phyloP scores from a whole-genome alignment of 176 grass and related monocot species.

The Elymus sibiricus region DNA sequence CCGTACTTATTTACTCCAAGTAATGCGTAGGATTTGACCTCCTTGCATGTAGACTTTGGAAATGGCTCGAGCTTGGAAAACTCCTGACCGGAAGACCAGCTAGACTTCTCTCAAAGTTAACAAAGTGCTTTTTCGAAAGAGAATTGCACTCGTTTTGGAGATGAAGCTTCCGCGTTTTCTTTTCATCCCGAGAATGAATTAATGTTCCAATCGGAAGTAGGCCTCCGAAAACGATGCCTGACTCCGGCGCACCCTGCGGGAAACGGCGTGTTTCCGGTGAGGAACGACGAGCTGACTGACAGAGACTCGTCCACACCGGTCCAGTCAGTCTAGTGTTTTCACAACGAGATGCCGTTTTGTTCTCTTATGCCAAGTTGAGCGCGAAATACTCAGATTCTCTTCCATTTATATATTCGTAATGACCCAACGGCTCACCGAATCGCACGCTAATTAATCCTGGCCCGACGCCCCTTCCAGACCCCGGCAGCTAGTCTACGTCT shows the following conservation, averaged over 20 bases:
- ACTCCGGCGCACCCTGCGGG: neutral
- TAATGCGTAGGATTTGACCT: neutral
- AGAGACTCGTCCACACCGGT: neutral
- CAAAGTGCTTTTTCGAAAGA: neutral
- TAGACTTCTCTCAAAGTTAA: neutral
- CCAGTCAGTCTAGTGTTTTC: constrained; percentile 30
- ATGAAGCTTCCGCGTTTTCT: neutral
- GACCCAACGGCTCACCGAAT: neutral
- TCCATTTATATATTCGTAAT: neutral
- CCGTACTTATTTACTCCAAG: neutral
- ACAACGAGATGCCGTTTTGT: constrained; percentile 3
- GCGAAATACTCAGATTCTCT: neutral
- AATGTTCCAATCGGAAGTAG: neutral
- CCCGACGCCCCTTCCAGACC: neutral
- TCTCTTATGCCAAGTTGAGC: neutral
- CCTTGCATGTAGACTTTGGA: neutral
- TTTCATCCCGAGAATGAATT: neutral
- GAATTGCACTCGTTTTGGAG: neutral
- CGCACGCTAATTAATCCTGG: neutral
- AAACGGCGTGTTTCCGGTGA: constrained; percentile 16
- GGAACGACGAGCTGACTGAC: constrained; percentile 12
- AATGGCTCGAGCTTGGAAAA: neutral
- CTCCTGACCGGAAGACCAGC: neutral
- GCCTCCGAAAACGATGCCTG: neutral
- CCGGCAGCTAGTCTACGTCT: neutral